These are phyloP conservation scores for Lumnitzera racemosa DNA, from an alignment of 345 rosid species.

Conservation along the genomic window DNA sequence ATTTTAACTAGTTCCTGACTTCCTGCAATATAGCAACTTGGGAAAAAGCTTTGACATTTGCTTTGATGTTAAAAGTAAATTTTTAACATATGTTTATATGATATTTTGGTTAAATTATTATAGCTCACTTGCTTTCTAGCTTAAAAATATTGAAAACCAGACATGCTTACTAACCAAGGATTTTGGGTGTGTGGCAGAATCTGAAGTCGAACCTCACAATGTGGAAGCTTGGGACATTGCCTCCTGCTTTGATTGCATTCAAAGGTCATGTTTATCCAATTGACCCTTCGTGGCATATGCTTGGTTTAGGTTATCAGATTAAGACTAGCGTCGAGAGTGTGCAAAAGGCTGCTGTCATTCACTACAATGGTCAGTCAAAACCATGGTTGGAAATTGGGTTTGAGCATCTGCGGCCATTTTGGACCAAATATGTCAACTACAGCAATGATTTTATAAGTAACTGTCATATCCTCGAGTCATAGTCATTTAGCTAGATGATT, in stretches of 20 bases:
- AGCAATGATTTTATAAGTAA: slow-evolving; percentile 85
- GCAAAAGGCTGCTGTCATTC: slow-evolving; percentile 88
- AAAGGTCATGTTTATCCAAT: slow-evolving; percentile 80
- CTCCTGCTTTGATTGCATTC: slow-evolving; percentile 97
- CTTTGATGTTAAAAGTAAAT: too few relatives aligned
- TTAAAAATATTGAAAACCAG: slow-evolving; percentile 1
- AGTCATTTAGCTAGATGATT: slow-evolving; percentile 26
- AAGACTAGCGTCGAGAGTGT: slow-evolving; percentile 59
- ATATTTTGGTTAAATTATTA: too few relatives aligned
- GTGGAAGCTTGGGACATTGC: slow-evolving; percentile 99
- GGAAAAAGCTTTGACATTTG: too few relatives aligned
- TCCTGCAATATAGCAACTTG: too few relatives aligned
- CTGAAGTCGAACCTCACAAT: slow-evolving; percentile 81
- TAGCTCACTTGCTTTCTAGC: background rate
- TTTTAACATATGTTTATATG: too few relatives aligned
- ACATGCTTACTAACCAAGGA: slow-evolving; percentile 8
- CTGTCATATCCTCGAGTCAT: slow-evolving; percentile 89
- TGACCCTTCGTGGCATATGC: slow-evolving; percentile 97
- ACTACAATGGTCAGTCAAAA: slow-evolving; percentile 98
- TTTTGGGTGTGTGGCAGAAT: slow-evolving; percentile 46
- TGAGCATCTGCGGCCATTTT: slow-evolving; percentile 96
- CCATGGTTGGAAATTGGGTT: slow-evolving; percentile 99
- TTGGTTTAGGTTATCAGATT: slow-evolving; percentile 94
- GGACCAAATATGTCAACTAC: slow-evolving; percentile 91
- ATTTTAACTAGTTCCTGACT: background rate